These are phyloP conservation scores for Cordyceps javanica DNA, from an alignment of 2,329 filamentous ascomycete genomes.

Conservation along the genomic window DNA sequence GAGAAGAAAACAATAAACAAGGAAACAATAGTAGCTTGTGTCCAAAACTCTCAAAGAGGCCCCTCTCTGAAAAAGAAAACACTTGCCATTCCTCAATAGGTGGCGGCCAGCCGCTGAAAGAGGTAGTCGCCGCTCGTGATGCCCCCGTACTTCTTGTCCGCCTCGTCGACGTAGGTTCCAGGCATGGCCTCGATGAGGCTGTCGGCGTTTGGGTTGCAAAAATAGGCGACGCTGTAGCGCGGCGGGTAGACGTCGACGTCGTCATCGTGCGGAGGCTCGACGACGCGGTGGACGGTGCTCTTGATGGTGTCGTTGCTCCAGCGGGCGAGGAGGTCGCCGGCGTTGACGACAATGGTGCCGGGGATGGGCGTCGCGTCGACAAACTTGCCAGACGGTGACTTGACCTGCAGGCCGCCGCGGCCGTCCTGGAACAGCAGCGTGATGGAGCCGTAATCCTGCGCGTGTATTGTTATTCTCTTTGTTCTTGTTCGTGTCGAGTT, in stretches of 20 bases:
- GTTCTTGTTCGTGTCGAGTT: background rate
- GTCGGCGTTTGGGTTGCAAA: slow-evolving; percentile 63
- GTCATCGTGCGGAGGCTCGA: slow-evolving; percentile 65
- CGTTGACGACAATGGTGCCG: slow-evolving; percentile 80
- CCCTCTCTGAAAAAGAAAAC: background rate
- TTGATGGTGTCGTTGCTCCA: slow-evolving; percentile 92
- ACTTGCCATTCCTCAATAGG: slow-evolving; percentile 44
- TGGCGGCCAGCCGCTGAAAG: slow-evolving; percentile 69
- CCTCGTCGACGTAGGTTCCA: slow-evolving; percentile 59
- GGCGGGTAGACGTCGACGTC: slow-evolving; percentile 56
- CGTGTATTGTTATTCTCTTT: background rate
- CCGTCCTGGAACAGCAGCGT: slow-evolving; percentile 58
- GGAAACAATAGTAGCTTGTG: too few species aligned
- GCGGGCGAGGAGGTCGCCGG: slow-evolving; percentile 75
- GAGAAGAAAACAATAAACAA: too few species aligned
- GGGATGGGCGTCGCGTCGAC: slow-evolving; percentile 78
- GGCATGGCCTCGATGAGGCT: slow-evolving; percentile 73
- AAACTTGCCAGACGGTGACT: slow-evolving; percentile 68
- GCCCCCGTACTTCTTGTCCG: slow-evolving; percentile 70
- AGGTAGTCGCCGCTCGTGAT: slow-evolving; percentile 80
- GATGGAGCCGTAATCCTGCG: slow-evolving; percentile 51
- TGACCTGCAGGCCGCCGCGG: slow-evolving; percentile 50
- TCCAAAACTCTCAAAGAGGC: background rate
- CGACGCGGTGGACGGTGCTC: slow-evolving; percentile 83
- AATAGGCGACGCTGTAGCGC: slow-evolving; percentile 77